Evolutionary conservation across 1,139 yeast species (phyloP).

Genomic region (Candida sanyaensis): DNA sequence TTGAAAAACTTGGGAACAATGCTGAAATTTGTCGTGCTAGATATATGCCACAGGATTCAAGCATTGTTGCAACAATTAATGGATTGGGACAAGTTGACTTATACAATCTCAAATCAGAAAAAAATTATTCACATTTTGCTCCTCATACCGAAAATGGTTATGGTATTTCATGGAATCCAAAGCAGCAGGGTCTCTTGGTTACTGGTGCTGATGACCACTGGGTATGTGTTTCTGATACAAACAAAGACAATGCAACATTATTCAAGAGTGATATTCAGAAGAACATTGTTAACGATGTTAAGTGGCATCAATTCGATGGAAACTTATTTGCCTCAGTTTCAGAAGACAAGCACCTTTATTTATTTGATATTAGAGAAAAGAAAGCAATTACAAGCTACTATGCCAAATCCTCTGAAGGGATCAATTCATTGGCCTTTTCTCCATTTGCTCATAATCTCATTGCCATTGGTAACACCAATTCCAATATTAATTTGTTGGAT

Average conservation of each 20-base stretch:
- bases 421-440: conserved; percentile 67
- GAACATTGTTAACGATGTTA: conserved; percentile 71
- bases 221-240: conserved; percentile 40
- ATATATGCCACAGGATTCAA: conserved; percentile 72
- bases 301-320: conserved; percentile 60
- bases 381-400: conserved; percentile 31
- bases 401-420: conserved; percentile 41
- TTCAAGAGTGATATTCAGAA: conserved; percentile 29
- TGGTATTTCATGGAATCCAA: conserved; percentile 67
- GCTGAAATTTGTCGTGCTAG: conserved; percentile 83
- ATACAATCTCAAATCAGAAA: conserved; percentile 49
- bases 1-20: conserved; percentile 53
- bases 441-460: conserved; percentile 58
- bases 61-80: conserved; percentile 72
- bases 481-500: conserved; percentile 66
- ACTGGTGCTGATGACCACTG: conserved; percentile 67
- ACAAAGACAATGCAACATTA: conserved; percentile 11
- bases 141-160: conserved; percentile 71
- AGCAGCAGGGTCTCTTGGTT: conserved; percentile 48
- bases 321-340: conserved; percentile 67
- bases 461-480: conserved; percentile 70
- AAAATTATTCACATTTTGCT: conserved; percentile 31
- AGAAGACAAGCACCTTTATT: conserved; percentile 54
- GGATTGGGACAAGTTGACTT: conserved; percentile 73
- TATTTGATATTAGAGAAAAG: conserved; percentile 44